Evolutionary conservation across 352 stramenopile genomes (phyloP).

Genomic region (Pythium aquatile): DNA sequence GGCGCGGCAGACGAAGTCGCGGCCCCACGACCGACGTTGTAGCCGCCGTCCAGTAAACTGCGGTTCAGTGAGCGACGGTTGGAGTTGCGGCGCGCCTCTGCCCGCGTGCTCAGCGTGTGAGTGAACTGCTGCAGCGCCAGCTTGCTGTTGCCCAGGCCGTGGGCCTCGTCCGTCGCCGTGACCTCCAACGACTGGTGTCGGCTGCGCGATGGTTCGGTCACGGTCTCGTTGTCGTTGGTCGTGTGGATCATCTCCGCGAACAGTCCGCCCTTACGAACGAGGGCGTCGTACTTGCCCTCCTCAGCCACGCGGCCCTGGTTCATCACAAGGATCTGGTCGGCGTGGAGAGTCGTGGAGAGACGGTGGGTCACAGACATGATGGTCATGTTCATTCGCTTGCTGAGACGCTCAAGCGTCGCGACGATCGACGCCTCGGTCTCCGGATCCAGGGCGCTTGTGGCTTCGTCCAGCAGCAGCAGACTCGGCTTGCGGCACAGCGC

Average conservation of each 20-base stretch:
- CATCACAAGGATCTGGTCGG: conserved; percentile 73
- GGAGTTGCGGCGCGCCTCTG: too few relatives aligned
- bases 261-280: conserved; percentile 60
- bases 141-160: too few relatives aligned
- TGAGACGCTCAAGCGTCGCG: conserved; percentile 62
- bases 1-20: too few relatives aligned
- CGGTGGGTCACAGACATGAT: conserved; percentile 82
- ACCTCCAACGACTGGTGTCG: background rate
- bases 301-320: conserved; percentile 68
- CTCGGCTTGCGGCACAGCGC: too few relatives aligned
- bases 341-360: conserved; percentile 63
- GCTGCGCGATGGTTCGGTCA: conserved; percentile 17
- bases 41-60: too few relatives aligned
- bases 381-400: conserved; percentile 77
- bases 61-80: too few relatives aligned
- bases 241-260: conserved; percentile 85
- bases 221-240: conserved; percentile 41
- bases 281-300: conserved; percentile 58
- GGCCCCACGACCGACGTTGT: too few relatives aligned
- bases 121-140: too few relatives aligned
- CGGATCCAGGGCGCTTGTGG: conserved; percentile 74
- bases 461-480: conserved; percentile 31
- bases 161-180: too few relatives aligned
- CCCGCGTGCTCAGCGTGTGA: too few relatives aligned
- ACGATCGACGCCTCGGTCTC: conserved; percentile 81